phyloP scores from a whole-genome alignment of 306 rosid genomes.

The Corylus avellana region DNA sequence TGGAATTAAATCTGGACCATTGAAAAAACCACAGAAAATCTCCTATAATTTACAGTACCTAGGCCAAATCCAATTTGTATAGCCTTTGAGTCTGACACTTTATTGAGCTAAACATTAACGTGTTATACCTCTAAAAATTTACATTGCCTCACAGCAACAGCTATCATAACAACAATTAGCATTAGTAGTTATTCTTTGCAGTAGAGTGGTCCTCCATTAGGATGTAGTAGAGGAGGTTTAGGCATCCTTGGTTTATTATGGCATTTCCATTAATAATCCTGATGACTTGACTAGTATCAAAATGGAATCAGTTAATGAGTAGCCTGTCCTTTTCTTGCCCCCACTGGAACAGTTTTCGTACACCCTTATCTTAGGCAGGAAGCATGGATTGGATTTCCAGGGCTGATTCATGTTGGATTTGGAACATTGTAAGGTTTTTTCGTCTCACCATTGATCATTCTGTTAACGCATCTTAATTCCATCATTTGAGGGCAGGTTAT shows the following conservation, averaged over 20 bases:
- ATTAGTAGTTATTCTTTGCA: not conserved
- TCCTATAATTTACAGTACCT: no score
- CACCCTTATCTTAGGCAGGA: not conserved
- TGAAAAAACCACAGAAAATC: no score
- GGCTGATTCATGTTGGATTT: not conserved
- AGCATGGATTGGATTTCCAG: not conserved
- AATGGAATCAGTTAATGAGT: not conserved
- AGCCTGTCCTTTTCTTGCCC: not conserved
- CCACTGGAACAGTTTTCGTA: not conserved
- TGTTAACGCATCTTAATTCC: not conserved
- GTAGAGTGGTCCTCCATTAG: not conserved
- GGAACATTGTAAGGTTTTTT: not conserved
- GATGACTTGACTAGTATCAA: not conserved
- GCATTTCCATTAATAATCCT: not conserved
- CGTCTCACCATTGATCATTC: not conserved
- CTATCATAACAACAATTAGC: conserved; percentile 4
- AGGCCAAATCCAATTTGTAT: no score
- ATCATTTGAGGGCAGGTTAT: not conserved
- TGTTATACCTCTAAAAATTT: not conserved
- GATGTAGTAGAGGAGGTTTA: not conserved
- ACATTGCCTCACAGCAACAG: conserved; percentile 4
- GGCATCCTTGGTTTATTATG: not conserved
- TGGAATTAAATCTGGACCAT: no score
- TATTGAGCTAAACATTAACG: not conserved
- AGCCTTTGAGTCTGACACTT: not conserved